Conservation (phyloP, 257 asterid species). For the Plantago elongata region DNA sequence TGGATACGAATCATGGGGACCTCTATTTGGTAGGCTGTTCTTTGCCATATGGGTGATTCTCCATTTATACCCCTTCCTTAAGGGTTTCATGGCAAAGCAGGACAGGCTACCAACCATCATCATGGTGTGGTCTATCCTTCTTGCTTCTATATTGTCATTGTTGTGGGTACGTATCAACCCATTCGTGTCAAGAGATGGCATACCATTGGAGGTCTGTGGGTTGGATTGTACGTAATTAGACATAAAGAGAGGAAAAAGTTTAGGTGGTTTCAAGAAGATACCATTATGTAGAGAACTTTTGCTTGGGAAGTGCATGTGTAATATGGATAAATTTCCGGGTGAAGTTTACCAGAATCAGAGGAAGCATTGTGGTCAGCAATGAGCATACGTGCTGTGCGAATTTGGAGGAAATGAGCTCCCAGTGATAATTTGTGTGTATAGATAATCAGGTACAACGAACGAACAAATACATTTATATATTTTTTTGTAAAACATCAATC, state of each 20-base stretch:
- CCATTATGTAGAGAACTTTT: conserved; percentile 29
- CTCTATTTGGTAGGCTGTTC: conserved; percentile 83
- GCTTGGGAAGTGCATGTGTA: conserved; percentile 5
- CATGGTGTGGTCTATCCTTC: conserved; percentile 91
- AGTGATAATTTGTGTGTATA: conserved; percentile 49
- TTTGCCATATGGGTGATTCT: conserved; percentile 96
- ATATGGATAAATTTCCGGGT: conserved; percentile 18
- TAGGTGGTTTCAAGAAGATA: conserved; percentile 24
- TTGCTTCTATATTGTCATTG: conserved; percentile 85
- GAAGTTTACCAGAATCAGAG: conserved; percentile 16
- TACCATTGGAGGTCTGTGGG: conserved; percentile 80
- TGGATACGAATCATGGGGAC: conserved; percentile 97
- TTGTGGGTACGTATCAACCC: conserved; percentile 95
- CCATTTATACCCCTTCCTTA: conserved; percentile 94
- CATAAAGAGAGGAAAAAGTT: conserved; percentile 20
- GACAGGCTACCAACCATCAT: conserved; percentile 72
- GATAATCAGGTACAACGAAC: conserved; percentile 27
- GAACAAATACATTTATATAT: conserved; percentile 30
- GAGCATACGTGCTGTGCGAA: conserved; percentile 23
- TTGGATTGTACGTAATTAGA: conserved; percentile 67
- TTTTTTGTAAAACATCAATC: conserved; percentile 30
- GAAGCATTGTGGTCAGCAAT: conserved; percentile 16
- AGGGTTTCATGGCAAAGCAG: conserved; percentile 92
- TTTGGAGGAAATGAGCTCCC: conserved; percentile 30
- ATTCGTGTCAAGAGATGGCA: conserved; percentile 54